phyloP scores from a whole-genome alignment of 345 rosid genomes.

The Cardamine resedifolia region DNA sequence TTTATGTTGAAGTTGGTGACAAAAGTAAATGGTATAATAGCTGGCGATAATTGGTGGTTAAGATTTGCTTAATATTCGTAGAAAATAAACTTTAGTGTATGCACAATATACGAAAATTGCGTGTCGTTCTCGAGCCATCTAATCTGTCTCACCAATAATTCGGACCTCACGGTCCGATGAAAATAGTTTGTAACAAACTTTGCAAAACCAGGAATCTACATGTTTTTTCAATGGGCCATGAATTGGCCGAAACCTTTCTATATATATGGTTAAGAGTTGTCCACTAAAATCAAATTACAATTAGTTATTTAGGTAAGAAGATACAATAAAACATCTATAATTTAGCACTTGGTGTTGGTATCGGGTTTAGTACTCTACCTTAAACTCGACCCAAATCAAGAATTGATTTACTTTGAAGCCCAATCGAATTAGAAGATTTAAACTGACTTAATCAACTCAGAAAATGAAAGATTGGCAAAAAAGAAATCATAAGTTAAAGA shows the following conservation, averaged over 20 bases:
- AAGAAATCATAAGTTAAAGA: no score
- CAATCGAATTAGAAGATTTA: no score
- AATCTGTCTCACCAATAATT: constrained; percentile 36
- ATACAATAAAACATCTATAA: no score
- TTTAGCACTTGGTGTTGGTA: no score
- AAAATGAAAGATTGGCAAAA: no score
- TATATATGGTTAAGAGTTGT: neutral
- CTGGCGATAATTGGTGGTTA: constrained; percentile 28
- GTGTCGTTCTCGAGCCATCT: constrained; percentile 22
- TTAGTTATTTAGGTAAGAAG: no score
- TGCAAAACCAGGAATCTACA: constrained; percentile 31
- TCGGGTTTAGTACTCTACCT: no score
- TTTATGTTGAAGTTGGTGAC: neutral
- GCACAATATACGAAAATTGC: neutral
- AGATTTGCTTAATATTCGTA: neutral
- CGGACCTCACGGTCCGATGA: neutral
- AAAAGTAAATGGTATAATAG: constrained; percentile 27
- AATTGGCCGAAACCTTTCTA: constrained; percentile 9
- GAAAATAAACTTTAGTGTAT: neutral
- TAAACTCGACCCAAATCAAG: no score
- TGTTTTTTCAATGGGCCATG: constrained; percentile 29
- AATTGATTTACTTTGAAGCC: no score
- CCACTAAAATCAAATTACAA: neutral
- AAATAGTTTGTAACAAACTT: constrained; percentile 17
- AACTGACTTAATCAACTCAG: no score